Evolutionary conservation across 768 basidiomycete species (phyloP).

Genomic region (Obba rivulosa): DNA sequence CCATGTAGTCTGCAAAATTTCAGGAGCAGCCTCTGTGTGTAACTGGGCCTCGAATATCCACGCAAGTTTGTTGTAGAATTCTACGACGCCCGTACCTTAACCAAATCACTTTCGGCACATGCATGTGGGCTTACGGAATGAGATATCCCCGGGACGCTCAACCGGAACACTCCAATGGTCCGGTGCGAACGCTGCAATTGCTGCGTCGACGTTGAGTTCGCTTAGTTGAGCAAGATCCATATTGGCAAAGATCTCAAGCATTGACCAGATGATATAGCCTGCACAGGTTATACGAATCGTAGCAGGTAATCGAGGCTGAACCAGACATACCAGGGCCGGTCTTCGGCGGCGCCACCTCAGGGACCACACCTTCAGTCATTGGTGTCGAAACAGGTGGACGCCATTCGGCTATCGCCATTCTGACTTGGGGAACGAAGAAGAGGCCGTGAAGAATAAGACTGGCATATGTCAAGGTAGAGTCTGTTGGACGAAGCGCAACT

Average conservation of each 20-base stretch:
- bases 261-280: conserved; percentile 40
- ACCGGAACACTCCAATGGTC: conserved; percentile 30
- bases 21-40: conserved; percentile 25
- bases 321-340: conserved; percentile 33
- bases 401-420: conserved; percentile 36
- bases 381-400: conserved; percentile 18
- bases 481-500: conserved; percentile 58
- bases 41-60: conserved; percentile 34
- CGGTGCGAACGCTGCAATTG: conserved; percentile 42
- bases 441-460: conserved; percentile 61
- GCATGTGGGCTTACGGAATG: conserved; percentile 30
- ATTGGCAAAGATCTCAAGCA: conserved; percentile 64
- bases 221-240: conserved; percentile 62
- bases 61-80: conserved; percentile 42
- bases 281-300: conserved; percentile 15
- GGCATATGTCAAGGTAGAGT: conserved; percentile 48
- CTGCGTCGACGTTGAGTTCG: conserved; percentile 48
- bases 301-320: conserved; percentile 18
- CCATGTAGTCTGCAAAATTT: background rate
- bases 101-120: background rate
- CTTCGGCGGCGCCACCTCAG: conserved; percentile 22
- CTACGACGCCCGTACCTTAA: conserved; percentile 34
- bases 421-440: conserved; percentile 68
- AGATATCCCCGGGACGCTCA: conserved; percentile 37
- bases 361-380: conserved; percentile 4